A percentile compares a stretch with the other conserved stretches of the same genome.
phyloP scores from a whole-genome alignment of 257 asterid species.

The Capsicum pubescens region DNA sequence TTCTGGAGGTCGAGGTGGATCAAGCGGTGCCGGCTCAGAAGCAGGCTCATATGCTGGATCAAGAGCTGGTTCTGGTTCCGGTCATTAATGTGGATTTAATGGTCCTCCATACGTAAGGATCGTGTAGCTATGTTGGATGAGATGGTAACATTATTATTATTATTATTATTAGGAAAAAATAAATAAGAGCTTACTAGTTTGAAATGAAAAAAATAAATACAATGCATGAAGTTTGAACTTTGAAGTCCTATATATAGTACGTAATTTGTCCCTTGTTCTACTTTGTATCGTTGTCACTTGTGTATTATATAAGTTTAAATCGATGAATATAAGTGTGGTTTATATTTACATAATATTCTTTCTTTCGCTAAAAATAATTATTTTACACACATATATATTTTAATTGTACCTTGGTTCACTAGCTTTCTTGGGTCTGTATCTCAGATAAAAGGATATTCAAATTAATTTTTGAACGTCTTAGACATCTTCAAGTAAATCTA shows the following conservation, averaged over 20 bases:
- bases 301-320: neutral
- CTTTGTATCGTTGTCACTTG: neutral
- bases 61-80: conserved; percentile 63
- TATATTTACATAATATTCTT: neutral
- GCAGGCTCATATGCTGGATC: conserved; percentile 75
- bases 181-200: neutral
- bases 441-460: neutral
- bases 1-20: conserved; percentile 27
- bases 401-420: too few species aligned
- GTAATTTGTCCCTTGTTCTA: neutral
- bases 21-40: conserved; percentile 51
- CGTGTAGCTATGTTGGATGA: neutral
- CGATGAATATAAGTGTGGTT: neutral
- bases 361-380: neutral
- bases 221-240: neutral
- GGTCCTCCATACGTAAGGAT: neutral
- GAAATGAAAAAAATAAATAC: neutral
- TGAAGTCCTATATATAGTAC: neutral
- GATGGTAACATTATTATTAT: neutral
- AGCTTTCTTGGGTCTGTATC: neutral
- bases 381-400: neutral
- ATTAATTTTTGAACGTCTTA: neutral
- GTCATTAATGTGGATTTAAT: neutral
- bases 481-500: neutral
- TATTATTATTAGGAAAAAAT: neutral